Evolutionary conservation across 2,329 filamentous ascomycete species (phyloP).

Genomic region (Claviceps humidiphila): DNA sequence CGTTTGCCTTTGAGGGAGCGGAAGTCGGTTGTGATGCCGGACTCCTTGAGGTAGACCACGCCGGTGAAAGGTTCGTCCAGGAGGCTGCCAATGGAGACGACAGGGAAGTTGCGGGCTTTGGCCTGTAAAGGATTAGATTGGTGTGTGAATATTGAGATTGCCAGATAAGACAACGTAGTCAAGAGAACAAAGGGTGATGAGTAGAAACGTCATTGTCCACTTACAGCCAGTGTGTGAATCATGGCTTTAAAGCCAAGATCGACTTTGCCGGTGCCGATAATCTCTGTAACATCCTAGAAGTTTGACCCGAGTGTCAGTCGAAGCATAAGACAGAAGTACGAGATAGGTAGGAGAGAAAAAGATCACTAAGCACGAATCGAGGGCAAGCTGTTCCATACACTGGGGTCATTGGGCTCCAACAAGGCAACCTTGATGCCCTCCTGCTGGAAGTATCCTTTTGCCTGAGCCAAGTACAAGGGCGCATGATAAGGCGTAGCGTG

Average conservation of each 20-base stretch:
- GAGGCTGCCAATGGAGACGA: slow-evolving; percentile 59
- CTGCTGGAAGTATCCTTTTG: slow-evolving; percentile 61
- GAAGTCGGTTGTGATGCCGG: slow-evolving; percentile 64
- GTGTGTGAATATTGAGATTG: no score
- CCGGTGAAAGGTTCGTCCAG: slow-evolving; percentile 72
- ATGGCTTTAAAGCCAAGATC: slow-evolving; percentile 74
- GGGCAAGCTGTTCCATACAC: slow-evolving; percentile 28
- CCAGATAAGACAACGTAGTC: no score
- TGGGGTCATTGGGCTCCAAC: slow-evolving; percentile 67
- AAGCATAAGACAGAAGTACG: neutral
- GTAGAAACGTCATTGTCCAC: slow-evolving; percentile 6
- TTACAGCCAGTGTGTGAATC: slow-evolving; percentile 65
- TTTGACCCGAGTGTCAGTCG: neutral
- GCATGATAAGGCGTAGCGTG: slow-evolving; percentile 73
- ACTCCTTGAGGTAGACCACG: slow-evolving; percentile 61
- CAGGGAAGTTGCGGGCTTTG: slow-evolving; percentile 62
- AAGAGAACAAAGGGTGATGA: neutral
- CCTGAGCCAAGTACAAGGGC: slow-evolving; percentile 63
- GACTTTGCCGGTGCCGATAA: slow-evolving; percentile 63
- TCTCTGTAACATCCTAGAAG: slow-evolving; percentile 60
- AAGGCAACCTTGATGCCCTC: slow-evolving; percentile 67
- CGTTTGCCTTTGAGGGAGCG: slow-evolving; percentile 60
- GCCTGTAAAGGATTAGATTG: slow-evolving; percentile 30
- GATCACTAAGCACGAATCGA: neutral
- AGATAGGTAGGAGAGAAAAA: neutral